Base-by-base conservation (phyloP, 75 land plant species). In the Pseudotsuga menziesii region DNA sequence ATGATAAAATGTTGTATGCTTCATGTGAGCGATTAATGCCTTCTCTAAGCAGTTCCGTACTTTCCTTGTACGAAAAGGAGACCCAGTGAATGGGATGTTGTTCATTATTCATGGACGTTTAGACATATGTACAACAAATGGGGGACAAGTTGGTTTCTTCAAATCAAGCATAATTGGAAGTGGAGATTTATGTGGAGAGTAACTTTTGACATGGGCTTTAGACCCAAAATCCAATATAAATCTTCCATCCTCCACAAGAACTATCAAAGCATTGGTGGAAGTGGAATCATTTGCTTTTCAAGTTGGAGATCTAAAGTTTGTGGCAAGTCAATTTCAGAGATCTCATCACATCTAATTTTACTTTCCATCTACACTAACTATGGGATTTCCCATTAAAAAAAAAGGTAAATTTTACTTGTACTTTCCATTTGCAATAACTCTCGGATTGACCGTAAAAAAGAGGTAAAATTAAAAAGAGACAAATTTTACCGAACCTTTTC, bases 1-100 rank as follows among this genome's bases (percentile, higher is more conserved):
- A 92, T 78, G 91, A 91, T 57, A 87, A 87, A 44, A 76, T 93
- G n/a, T 88, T 93, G 41, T 93, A 93, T 78, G 95, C 95, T 9
- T 89, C 91, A 76, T 93, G 95, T 78, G 95, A 91, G 78, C 89
- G 90, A 4, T 83, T 93, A 36, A 78, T 81, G 60, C 87, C 95
- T 2, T 81, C 88, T 57, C 78, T 93, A 16, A 77, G 81, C 74
- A 93, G n/a, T n/a, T 88, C 3, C 79, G 77, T 36, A 73, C 74
- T 19, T 58, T 67, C 35, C 61, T 82, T 52, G 36, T 77, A 61
- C 39, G 59, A 58, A 82, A 82, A 63, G 85, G 87, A 4, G 85
- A 85, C 32, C 81, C 81, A 12, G 82, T 85, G 5, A 58, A 56
- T 57, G 78, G 75, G 25, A 85, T 85, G 87, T 54, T 79, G 2